Conservation (phyloP, 768 basidiomycete genomes). For the Candolleomyces eurysporus region DNA sequence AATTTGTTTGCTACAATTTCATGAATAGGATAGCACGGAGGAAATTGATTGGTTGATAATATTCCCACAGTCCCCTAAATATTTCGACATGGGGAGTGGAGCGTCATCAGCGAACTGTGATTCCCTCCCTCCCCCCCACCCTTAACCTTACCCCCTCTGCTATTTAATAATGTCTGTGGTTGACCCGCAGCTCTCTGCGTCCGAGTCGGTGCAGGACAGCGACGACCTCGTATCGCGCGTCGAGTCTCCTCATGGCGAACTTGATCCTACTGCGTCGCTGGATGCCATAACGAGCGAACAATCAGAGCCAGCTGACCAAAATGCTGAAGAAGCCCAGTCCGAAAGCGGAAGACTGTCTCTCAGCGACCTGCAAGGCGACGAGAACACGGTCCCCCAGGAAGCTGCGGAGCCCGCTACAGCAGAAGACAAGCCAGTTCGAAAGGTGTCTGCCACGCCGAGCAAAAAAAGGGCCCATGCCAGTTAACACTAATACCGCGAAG, state of each 20-base stretch:
- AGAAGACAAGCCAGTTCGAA: constrained; percentile 20
- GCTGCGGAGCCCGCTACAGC: constrained; percentile 17
- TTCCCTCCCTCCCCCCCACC: constrained; percentile 1
- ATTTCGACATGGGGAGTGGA: neutral
- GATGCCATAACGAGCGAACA: constrained; percentile 13
- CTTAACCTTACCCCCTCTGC: neutral
- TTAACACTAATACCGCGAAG: constrained; percentile 42
- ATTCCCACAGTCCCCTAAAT: constrained; percentile 26
- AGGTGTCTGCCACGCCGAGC: constrained; percentile 28
- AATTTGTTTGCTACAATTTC: constrained; percentile 51
- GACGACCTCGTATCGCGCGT: constrained; percentile 11
- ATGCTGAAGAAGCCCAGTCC: constrained; percentile 14
- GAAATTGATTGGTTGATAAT: neutral
- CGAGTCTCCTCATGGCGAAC: constrained; percentile 28
- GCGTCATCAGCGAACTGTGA: constrained; percentile 8
- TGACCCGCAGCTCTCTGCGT: constrained; percentile 16
- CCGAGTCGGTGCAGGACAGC: constrained; percentile 16
- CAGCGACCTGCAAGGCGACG: constrained; percentile 8
- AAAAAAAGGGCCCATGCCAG: constrained; percentile 33
- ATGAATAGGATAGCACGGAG: constrained; percentile 5
- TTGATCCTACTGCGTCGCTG: constrained; percentile 22
- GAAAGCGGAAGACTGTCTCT: constrained; percentile 10
- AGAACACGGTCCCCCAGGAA: constrained; percentile 13
- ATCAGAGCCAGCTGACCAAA: constrained; percentile 19
- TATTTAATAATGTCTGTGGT: constrained; percentile 26